Evolutionary conservation across 1,284 basidiomycete species (phyloP).

Genomic region (Polyporus tsugae): DNA sequence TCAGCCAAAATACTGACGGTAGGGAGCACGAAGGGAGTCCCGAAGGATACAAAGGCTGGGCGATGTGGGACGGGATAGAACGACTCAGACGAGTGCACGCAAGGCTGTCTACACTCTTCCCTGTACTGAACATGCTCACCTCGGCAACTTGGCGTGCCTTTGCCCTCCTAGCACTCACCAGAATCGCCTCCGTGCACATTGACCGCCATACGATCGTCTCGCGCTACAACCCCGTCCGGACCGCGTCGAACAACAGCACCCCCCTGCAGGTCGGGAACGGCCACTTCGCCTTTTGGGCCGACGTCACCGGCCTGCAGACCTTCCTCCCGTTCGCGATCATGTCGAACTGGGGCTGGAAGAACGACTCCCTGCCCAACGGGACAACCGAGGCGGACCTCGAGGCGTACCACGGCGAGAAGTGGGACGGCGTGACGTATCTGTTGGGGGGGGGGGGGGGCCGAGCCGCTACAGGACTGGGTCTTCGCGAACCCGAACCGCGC

Average conservation of each 20-base stretch:
- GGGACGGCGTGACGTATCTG: slow-evolving; percentile 61
- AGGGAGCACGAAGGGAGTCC: not conserved
- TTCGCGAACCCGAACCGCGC: slow-evolving; percentile 65
- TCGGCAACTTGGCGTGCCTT: not conserved
- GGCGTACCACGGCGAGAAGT: slow-evolving; percentile 55
- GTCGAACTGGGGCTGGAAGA: slow-evolving; percentile 70
- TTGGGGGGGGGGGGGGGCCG: slow-evolving; percentile 59
- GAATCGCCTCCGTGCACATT: slow-evolving; percentile 9
- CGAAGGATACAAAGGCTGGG: not conserved
- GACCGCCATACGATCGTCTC: slow-evolving; percentile 51
- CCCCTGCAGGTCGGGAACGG: slow-evolving; percentile 70
- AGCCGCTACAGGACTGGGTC: slow-evolving; percentile 60
- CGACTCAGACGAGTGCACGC: not conserved
- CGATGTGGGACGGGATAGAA: not conserved
- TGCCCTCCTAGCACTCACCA: not conserved
- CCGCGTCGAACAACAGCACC: slow-evolving; percentile 54
- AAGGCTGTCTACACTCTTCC: not conserved
- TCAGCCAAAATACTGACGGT: not conserved
- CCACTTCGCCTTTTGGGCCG: slow-evolving; percentile 66
- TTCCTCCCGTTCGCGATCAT: slow-evolving; percentile 63
- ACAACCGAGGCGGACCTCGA: slow-evolving; percentile 53
- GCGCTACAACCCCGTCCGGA: slow-evolving; percentile 60
- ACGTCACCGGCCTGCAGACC: slow-evolving; percentile 65
- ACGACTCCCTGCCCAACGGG: slow-evolving; percentile 58
- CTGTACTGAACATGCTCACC: not conserved